A percentile compares a stretch with the other conserved stretches of the same genome.
These are phyloP conservation scores for Fusarium torulosum DNA, from an alignment of 2,329 filamentous ascomycete genomes.

Conservation along the genomic window DNA sequence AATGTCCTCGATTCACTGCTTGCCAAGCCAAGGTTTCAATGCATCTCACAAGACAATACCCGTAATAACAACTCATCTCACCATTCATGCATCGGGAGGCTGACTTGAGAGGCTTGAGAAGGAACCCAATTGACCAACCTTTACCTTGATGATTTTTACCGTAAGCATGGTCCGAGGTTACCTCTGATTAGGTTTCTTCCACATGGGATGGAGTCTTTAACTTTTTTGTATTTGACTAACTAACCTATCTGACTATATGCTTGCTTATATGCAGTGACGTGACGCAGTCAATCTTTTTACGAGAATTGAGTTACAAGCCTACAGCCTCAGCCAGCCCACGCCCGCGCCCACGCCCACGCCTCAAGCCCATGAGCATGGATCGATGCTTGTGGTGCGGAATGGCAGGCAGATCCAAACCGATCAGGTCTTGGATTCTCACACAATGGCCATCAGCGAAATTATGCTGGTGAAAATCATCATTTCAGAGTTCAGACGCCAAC, in stretches of 20 bases:
- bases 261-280: neutral
- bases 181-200: constrained; percentile 22
- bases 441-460: constrained; percentile 27
- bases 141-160: neutral
- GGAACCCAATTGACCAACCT: constrained; percentile 2
- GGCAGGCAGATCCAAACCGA: constrained; percentile 30
- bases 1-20: constrained; percentile 33
- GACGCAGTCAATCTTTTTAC: neutral
- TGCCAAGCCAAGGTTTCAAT: constrained; percentile 42
- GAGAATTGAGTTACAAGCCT: constrained; percentile 22
- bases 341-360: neutral
- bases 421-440: constrained; percentile 36
- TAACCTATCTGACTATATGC: neutral
- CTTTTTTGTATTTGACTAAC: neutral
- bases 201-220: neutral
- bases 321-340: constrained; percentile 19
- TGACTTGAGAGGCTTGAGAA: neutral
- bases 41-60: constrained; percentile 8
- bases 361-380: neutral
- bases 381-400: constrained; percentile 24
- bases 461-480: constrained; percentile 33
- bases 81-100: constrained; percentile 23
- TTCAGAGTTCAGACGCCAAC: constrained; percentile 7
- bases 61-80: constrained; percentile 23
- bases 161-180: constrained; percentile 12